Base-by-base conservation (phyloP, 768 basidiomycete genomes). In the Tylopilus balloui region DNA sequence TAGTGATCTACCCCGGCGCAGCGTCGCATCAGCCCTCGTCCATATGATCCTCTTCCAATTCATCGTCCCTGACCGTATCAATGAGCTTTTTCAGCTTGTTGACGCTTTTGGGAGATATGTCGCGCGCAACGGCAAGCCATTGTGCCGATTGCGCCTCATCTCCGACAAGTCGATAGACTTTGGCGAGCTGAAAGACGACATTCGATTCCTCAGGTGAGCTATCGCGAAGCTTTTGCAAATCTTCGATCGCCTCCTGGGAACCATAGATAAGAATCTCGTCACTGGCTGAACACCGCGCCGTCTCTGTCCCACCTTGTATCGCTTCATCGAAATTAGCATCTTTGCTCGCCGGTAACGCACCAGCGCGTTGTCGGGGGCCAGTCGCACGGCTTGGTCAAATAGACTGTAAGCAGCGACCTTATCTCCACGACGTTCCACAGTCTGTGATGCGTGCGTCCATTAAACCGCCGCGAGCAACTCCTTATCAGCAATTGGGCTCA, bases 141-240 rank as follows among this genome's bases (percentile, higher is more conserved):
- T 88, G 84, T 48, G 89, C 87, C 42, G 92, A 84, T 68, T 88
- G 85, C 17, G 79, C 75, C 56, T 81, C 80, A 68, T 92, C 77
- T 29, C 91, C 91, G 47, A 88, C 70, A 57, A 88, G 74, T 40
- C 90, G 82, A 63, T 96, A 97, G 51, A 88, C 85, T 71, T 87
- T 88, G 23, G 93, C 96, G 15, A 99, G 81, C 69, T 97, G 86
- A 79, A 96, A 96, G 51, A 94, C 82, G 48, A 98, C 89, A 71
- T 97, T 97, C 46, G 93, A 87, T 73, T 99, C 96, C 63, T 93
- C 91, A 7, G 95, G 95, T 29, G 93, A 89, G 54, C 81, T 73
- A 65, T 81, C 83, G 57, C 84, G 79, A 45, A 99, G 79, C 52
- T 75, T 73, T 69, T 92, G 84, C 64, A 98, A 77, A 66, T 93